These are phyloP conservation scores for Colletotrichum theobromicola DNA, from an alignment of 2,329 filamentous ascomycete species.

Conservation along the genomic window DNA sequence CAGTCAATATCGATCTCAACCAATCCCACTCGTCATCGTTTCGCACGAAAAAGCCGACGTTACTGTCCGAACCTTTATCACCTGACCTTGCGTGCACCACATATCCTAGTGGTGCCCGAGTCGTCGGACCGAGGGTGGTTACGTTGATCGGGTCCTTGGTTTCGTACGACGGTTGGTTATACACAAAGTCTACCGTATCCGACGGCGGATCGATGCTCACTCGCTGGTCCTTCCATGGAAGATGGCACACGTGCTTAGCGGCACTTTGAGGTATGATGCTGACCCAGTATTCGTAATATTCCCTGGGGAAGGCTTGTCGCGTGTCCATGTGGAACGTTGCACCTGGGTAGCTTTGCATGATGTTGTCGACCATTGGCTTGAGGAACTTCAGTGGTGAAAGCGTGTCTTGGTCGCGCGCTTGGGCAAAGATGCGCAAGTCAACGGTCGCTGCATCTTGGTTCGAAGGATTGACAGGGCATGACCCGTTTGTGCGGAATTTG, in stretches of 20 bases:
- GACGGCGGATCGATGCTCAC: conserved; percentile 25
- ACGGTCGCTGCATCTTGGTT: conserved; percentile 55
- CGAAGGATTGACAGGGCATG: conserved; percentile 38
- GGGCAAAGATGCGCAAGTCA: conserved; percentile 49
- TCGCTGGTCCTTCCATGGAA: conserved; percentile 24
- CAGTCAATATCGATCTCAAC: conserved; percentile 44
- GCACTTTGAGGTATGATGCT: conserved; percentile 27
- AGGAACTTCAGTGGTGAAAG: conserved; percentile 41
- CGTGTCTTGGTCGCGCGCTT: conserved; percentile 44
- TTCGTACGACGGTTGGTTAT: conserved; percentile 30
- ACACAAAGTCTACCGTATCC: conserved; percentile 26
- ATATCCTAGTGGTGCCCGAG: conserved; percentile 31
- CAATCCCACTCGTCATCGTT: conserved; percentile 25
- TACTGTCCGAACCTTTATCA: conserved; percentile 48
- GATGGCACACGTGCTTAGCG: conserved; percentile 25
- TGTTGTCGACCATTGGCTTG: conserved; percentile 41
- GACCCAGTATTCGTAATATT: conserved; percentile 27
- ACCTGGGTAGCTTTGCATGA: conserved; percentile 48
- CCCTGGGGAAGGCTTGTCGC: conserved; percentile 28
- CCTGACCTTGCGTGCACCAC: conserved; percentile 36
- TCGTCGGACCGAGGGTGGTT: conserved; percentile 29
- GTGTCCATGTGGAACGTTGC: conserved; percentile 44
- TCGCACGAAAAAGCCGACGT: conserved; percentile 28
- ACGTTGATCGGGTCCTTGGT: conserved; percentile 28
- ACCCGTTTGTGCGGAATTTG: conserved; percentile 40